Conservation (phyloP, 768 basidiomycete genomes). For the Boletus fagicola region DNA sequence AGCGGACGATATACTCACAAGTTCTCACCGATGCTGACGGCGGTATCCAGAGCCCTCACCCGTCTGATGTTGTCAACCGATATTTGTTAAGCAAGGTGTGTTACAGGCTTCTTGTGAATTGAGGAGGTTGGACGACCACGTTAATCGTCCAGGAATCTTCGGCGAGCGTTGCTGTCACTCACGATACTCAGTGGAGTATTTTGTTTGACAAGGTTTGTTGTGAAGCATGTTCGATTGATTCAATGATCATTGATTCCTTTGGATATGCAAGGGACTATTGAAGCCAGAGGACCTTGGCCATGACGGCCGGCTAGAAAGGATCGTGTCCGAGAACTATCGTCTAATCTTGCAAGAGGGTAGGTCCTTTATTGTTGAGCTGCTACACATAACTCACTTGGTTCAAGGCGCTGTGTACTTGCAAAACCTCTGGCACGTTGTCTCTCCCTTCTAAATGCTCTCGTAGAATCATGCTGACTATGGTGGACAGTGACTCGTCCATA, state of each 20-base stretch:
- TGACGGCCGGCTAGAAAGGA: background rate
- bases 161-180: conserved; percentile 12
- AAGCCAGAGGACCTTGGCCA: conserved; percentile 3
- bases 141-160: conserved; percentile 6
- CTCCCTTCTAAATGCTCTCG: background rate
- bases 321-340: conserved; percentile 10
- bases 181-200: conserved; percentile 15
- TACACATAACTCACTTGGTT: background rate
- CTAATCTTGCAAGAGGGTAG: conserved; percentile 6
- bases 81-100: conserved; percentile 11
- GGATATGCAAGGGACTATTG: conserved; percentile 6
- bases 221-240: background rate
- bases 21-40: background rate
- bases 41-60: conserved; percentile 7
- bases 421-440: background rate
- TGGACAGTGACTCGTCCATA: background rate
- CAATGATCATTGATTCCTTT: background rate
- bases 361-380: background rate
- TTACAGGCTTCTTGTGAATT: background rate
- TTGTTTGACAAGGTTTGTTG: conserved; percentile 9
- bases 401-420: conserved; percentile 5
- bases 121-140: too few species aligned
- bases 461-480: background rate
- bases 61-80: conserved; percentile 15
- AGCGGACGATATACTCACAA: background rate